Percentiles rank a stretch among this genome's conserved stretches.
Conservation (phyloP, 345 rosid species). For the Boechera retrofracta region DNA sequence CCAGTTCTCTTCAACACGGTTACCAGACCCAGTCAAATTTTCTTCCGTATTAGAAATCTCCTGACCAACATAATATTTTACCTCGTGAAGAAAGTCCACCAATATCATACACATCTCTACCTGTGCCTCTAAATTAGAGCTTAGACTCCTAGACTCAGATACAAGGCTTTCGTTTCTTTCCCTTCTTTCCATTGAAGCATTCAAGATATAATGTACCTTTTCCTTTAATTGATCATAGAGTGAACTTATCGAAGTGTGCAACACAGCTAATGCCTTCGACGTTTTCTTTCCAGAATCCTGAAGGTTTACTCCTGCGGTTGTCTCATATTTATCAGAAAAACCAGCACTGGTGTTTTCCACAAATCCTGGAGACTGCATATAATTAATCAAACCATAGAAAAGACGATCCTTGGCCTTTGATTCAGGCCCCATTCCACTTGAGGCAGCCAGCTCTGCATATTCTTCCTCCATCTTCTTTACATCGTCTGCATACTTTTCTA, state of each 20-base stretch:
- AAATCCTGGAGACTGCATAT: constrained; percentile 67
- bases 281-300: constrained; percentile 58
- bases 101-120: constrained; percentile 76
- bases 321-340: constrained; percentile 44
- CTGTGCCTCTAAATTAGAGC: constrained; percentile 72
- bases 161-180: constrained; percentile 44
- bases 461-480: constrained; percentile 67
- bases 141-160: constrained; percentile 53
- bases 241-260: constrained; percentile 61
- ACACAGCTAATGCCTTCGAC: constrained; percentile 59
- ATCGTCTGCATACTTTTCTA: constrained; percentile 65
- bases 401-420: constrained; percentile 76
- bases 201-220: constrained; percentile 54
- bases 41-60: constrained; percentile 45
- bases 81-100: constrained; percentile 62
- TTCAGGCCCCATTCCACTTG: constrained; percentile 68
- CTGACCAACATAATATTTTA: constrained; percentile 52
- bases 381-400: constrained; percentile 67
- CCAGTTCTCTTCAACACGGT: constrained; percentile 57
- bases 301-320: constrained; percentile 43
- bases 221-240: constrained; percentile 63
- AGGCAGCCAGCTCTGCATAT: constrained; percentile 62
- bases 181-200: constrained; percentile 48
- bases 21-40: constrained; percentile 44
- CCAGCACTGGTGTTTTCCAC: constrained; percentile 55